A percentile compares a stretch with the other conserved stretches of the same genome.
Conservation (phyloP, 176 grass and related monocot genomes). For the Lolium multiflorum region DNA sequence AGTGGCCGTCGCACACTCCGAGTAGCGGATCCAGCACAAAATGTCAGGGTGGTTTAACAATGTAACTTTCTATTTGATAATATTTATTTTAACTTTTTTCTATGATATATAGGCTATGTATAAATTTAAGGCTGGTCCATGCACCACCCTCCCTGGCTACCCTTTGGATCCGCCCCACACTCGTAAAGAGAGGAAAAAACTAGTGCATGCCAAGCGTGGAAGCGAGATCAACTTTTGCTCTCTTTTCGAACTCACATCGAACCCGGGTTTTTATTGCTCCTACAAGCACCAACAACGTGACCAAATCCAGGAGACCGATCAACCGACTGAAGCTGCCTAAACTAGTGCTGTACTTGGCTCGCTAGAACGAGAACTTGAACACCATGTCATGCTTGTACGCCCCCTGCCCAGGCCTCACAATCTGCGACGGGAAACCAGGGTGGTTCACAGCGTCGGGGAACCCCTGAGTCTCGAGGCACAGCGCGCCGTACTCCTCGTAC, state of each 20-base stretch:
- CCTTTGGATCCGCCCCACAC: too few relatives aligned
- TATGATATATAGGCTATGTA: too few relatives aligned
- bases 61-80: too few relatives aligned
- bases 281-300: not conserved
- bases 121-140: too few relatives aligned
- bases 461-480: constrained; percentile 91
- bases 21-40: too few relatives aligned
- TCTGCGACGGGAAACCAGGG: constrained; percentile 71
- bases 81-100: too few relatives aligned
- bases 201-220: too few relatives aligned
- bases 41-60: too few relatives aligned
- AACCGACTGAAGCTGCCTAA: not conserved
- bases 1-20: too few relatives aligned
- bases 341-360: not conserved
- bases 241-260: not conserved
- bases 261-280: not conserved
- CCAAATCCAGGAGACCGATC: not conserved
- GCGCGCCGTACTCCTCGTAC: constrained; percentile 58
- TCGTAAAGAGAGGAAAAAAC: too few relatives aligned
- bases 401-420: constrained; percentile 58
- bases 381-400: constrained; percentile 78
- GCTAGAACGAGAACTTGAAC: constrained; percentile 75
- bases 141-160: too few relatives aligned
- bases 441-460: constrained; percentile 93
- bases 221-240: too few relatives aligned